These are phyloP conservation scores for Galeopsis tetrahit DNA, from an alignment of 257 asterid species.

Conservation along the genomic window DNA sequence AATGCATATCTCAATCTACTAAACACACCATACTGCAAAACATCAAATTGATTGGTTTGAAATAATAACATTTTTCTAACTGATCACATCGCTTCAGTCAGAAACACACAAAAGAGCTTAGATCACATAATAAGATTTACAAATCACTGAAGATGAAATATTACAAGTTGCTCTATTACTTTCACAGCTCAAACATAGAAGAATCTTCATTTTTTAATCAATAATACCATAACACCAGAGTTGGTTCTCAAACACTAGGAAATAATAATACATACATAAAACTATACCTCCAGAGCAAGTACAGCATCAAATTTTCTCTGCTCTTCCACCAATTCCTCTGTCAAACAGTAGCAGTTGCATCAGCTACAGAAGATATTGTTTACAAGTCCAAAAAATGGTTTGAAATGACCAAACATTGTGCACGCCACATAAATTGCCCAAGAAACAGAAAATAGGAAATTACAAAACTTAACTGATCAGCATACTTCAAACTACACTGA, in stretches of 20 bases:
- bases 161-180: slow-evolving; percentile 5
- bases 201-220: slow-evolving; percentile 7
- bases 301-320: slow-evolving; percentile 83
- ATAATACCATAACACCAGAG: slow-evolving; percentile 71
- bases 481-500: slow-evolving; percentile 9
- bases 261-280: not conserved
- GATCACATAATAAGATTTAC: not conserved
- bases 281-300: slow-evolving; percentile 78
- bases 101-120: slow-evolving; percentile 6
- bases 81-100: slow-evolving; percentile 1
- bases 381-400: slow-evolving; percentile 34
- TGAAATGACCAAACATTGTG: slow-evolving; percentile 8
- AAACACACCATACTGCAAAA: not conserved
- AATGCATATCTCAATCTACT: slow-evolving; percentile 9
- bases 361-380: slow-evolving; percentile 37
- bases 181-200: slow-evolving; percentile 1
- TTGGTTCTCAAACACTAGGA: slow-evolving; percentile 42
- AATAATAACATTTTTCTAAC: not conserved
- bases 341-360: slow-evolving; percentile 39
- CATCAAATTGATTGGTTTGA: not conserved
- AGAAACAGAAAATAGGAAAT: not conserved
- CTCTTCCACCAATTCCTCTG: slow-evolving; percentile 94
- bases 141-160: slow-evolving; percentile 3
- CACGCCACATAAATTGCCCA: not conserved
- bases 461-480: not conserved